phyloP scores from a whole-genome alignment of 345 rosid species.

The Nephelium lappaceum region DNA sequence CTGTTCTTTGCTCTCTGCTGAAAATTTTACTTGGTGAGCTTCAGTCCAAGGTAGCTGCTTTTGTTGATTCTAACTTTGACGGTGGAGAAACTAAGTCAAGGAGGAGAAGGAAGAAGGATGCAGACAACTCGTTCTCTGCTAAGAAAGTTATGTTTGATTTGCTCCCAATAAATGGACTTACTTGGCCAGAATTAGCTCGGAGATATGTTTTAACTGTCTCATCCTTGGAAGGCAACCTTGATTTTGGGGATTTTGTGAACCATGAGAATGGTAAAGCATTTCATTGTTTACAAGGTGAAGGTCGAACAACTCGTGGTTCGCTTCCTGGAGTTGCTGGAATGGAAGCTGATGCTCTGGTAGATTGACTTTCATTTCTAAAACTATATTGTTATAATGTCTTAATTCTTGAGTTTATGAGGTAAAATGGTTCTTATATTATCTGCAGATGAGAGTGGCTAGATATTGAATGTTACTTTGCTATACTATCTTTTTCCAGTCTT shows the following conservation, averaged over 20 bases:
- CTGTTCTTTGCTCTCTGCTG: slow-evolving; percentile 34
- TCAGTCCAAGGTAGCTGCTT: slow-evolving; percentile 28
- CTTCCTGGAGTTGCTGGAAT: slow-evolving; percentile 36
- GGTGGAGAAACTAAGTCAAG: slow-evolving; percentile 35
- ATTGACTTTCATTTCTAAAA: slow-evolving; percentile 38
- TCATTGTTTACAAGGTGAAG: slow-evolving; percentile 34
- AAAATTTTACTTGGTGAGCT: slow-evolving; percentile 34
- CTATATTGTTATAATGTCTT: slow-evolving; percentile 16
- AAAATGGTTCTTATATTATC: background rate
- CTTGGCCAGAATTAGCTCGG: slow-evolving; percentile 47
- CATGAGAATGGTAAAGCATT: slow-evolving; percentile 37
- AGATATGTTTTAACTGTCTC: slow-evolving; percentile 33
- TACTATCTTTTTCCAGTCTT: background rate
- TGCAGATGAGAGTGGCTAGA: background rate
- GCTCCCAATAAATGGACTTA: slow-evolving; percentile 41
- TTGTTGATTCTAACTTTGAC: slow-evolving; percentile 34
- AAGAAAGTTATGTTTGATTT: slow-evolving; percentile 38
- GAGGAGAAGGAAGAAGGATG: slow-evolving; percentile 36
- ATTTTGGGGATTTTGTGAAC: slow-evolving; percentile 30
- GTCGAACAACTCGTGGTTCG: slow-evolving; percentile 30
- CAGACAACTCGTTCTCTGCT: slow-evolving; percentile 24
- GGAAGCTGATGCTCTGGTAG: slow-evolving; percentile 50
- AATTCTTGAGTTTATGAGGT: background rate
- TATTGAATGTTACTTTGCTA: background rate
- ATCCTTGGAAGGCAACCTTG: slow-evolving; percentile 40